These are phyloP conservation scores for Diaporthe vaccinii DNA, from an alignment of 2,329 filamentous ascomycete species.

Conservation along the genomic window DNA sequence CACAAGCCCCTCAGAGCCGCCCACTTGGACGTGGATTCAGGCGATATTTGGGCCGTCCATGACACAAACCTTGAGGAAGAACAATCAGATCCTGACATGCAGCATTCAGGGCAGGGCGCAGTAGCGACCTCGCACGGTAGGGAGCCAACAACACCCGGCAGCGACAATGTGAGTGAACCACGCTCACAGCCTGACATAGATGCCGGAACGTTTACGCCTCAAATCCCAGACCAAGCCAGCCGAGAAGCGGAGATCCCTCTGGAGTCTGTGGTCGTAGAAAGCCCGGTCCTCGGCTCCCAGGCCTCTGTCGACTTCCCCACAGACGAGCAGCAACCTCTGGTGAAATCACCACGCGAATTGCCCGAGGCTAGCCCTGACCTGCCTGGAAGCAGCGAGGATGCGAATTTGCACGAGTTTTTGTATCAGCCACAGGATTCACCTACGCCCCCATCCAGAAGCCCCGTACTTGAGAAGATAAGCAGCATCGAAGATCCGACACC, in stretches of 20 bases:
- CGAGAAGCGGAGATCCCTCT: slow-evolving; percentile 36
- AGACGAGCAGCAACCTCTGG: neutral
- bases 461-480: slow-evolving; percentile 16
- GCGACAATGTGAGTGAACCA: slow-evolving; percentile 43
- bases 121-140: slow-evolving; percentile 36
- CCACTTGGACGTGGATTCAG: slow-evolving; percentile 45
- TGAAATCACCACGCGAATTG: neutral
- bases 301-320: slow-evolving; percentile 44
- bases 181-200: slow-evolving; percentile 40
- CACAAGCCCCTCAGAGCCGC: slow-evolving; percentile 50
- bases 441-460: slow-evolving; percentile 20
- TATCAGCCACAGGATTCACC: neutral
- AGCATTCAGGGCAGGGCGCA: slow-evolving; percentile 35
- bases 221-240: slow-evolving; percentile 42
- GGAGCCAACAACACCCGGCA: slow-evolving; percentile 37
- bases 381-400: slow-evolving; percentile 27
- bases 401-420: neutral
- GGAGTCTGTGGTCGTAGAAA: slow-evolving; percentile 44
- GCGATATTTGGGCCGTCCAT: slow-evolving; percentile 44
- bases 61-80: slow-evolving; percentile 28
- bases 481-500: slow-evolving; percentile 37
- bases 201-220: slow-evolving; percentile 40
- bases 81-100: slow-evolving; percentile 36
- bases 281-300: slow-evolving; percentile 49
- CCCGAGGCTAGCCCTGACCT: neutral